Percentiles rank a stretch among this genome's conserved stretches.
Evolutionary conservation across 2,329 filamentous ascomycete species (phyloP).

Genomic region (Aspergillus unguis): DNA sequence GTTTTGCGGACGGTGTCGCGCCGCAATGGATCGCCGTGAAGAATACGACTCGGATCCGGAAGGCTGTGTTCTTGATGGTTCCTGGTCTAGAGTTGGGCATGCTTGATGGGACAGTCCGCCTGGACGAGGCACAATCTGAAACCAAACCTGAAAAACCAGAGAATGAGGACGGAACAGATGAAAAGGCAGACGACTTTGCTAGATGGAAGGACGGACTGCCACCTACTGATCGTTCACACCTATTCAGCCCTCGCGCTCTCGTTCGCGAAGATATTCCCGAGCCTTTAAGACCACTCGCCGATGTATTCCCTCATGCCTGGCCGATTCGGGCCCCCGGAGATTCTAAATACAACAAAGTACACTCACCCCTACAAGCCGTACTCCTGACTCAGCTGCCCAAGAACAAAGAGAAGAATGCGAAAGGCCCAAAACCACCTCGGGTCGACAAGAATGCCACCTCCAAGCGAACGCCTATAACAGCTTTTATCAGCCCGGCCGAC

Average conservation of each 20-base stretch:
- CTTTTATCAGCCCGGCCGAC: constrained; percentile 68
- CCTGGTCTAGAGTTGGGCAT: constrained; percentile 87
- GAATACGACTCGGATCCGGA: constrained; percentile 56
- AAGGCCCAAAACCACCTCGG: constrained; percentile 58
- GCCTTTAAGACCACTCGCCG: constrained; percentile 64
- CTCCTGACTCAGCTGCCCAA: constrained; percentile 71
- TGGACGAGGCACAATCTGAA: constrained; percentile 27
- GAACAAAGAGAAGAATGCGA: constrained; percentile 62
- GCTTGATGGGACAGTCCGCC: constrained; percentile 63
- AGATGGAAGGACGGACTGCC: constrained; percentile 42
- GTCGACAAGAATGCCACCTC: constrained; percentile 68
- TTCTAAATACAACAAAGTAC: constrained; percentile 72
- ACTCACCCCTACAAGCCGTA: constrained; percentile 84
- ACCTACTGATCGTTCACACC: constrained; percentile 28
- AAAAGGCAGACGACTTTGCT: constrained; percentile 31
- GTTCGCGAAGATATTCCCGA: constrained; percentile 38
- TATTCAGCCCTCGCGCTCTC: constrained; percentile 35
- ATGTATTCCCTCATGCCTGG: constrained; percentile 86
- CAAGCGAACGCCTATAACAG: constrained; percentile 74
- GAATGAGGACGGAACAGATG: constrained; percentile 20
- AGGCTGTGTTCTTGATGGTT: constrained; percentile 86
- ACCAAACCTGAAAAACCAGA: constrained; percentile 1
- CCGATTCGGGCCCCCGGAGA: constrained; percentile 85
- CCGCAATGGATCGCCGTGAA: constrained; percentile 63
- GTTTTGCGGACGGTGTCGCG: constrained; percentile 58